Evolutionary conservation across 805 yeast genomes (phyloP), one percentile per base, ranked within the genome.

Genomic region (Candida tammaniensis): DNA sequence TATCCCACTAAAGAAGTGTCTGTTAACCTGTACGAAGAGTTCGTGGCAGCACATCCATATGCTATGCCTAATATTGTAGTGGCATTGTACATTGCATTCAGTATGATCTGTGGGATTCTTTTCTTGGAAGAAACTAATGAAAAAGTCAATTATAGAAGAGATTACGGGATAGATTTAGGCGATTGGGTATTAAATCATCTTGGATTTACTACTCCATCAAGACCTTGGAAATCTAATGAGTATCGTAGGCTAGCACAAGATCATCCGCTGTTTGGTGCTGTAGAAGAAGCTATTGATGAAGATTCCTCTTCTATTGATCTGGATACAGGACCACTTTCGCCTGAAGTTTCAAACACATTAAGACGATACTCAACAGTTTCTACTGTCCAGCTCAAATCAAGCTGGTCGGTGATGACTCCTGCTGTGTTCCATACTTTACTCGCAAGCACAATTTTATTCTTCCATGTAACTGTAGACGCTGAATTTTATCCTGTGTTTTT

Each of bases 71-170:
- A 60, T 38, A 37, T 61, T 3, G 59, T 58, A 8, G 66, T 61
- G 12, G 52, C 58, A 1, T n/a, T 31, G 4, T 47, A 54, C 20
- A 44, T 59, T 17, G 34, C 50, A 39, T 33, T 47, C 17, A 49
- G 57, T 25, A 45, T 54, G 4, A 4, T 47, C 14, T 33, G 48
- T 14, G 66, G 61, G 7, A 43, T 56, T 14, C 39, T 61, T 13
- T 61, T 61, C 37, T 43, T 61, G 25, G 66, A 61, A 36, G 68
- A 61, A 33, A 55, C 68, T 3, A 57, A 60, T 33, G 46, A 42
- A 15, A 45, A 38, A n/a, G 38, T 31, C 18, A 42, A 39, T 26
- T 40, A 45, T 13, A 40, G 43, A 10, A 45, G 48, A 16, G 59
- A 56, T 35, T 39, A 39, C 31, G 65, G 61, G 9, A 35, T 53